Evolutionary conservation across 257 asterid species (phyloP), one percentile per base, ranked within the genome.

Genomic region (Ilex asprella): DNA sequence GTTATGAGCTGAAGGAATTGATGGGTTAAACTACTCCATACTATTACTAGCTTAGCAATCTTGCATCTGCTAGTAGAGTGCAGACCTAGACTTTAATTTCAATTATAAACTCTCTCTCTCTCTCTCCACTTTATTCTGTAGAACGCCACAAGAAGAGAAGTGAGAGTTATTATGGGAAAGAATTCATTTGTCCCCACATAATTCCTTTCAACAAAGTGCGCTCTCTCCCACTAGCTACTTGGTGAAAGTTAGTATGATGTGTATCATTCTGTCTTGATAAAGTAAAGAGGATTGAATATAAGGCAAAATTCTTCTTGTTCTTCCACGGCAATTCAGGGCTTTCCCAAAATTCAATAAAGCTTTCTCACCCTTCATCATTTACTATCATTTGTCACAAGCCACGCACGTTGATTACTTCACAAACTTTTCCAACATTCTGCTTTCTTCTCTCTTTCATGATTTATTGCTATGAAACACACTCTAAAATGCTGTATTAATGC

Each of bases 261-360:
- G 31, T 51, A 59, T 59, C 59, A 58, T 67, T 46, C 16, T 67
- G 71, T 67, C 71, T 55, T 59, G 32, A 63, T 65, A 58, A 50
- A 66, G 71, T 65, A 58, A 50, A 50, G 43, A 21, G 35, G 39
- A 49, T 16, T 43, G 16, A 49, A 58, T 9, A 32, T 32, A 66
- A 58, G 51, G 6, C 6, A 27, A 39, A 58, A 57, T 35, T 58
- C 31, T 12, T 35, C 44, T 58, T 49, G 51, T 54, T 58, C 30
- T 31, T 14, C 4, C 11, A 46, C 52, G 10, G n/a, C n/a, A 7
- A 46, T 46, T 46, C 52, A 11, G 4, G n/a, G 4, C n/a, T 10
- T 10, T 2, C 52, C 52, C 52, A 46, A 46, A 46, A 46, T 46
- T 12, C 52, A 46, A 46, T 46, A 46, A 46, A 46, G n/a, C 15